Evolutionary conservation across 2,329 filamentous ascomycete species (phyloP).

Genomic region (Chaetoscypha palmicola): DNA sequence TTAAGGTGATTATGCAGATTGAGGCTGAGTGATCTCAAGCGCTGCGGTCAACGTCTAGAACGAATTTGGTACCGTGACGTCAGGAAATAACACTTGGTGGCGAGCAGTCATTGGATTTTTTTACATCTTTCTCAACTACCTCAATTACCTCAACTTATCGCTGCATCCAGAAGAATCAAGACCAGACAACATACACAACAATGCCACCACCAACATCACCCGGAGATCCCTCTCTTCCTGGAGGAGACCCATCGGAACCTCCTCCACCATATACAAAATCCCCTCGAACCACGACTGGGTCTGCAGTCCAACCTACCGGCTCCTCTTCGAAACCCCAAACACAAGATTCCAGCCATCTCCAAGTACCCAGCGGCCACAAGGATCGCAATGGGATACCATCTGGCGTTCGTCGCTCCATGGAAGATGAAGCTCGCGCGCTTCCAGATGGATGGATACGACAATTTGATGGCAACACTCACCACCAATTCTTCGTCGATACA

Average conservation of each 20-base stretch:
- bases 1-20: background rate
- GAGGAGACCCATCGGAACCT: conserved; percentile 14
- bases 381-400: conserved; percentile 47
- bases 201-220: background rate
- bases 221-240: background rate
- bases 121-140: too few relatives aligned
- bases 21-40: background rate
- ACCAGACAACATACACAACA: background rate
- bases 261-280: conserved; percentile 33
- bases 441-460: conserved; percentile 50
- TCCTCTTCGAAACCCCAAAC: conserved; percentile 18
- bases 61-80: conserved; percentile 1
- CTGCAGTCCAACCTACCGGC: background rate
- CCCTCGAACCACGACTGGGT: background rate
- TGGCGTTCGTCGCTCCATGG: conserved; percentile 49
- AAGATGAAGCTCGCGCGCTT: conserved; percentile 49
- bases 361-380: conserved; percentile 23
- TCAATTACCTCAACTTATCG: too few relatives aligned
- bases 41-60: too few relatives aligned
- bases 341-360: conserved; percentile 19
- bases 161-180: background rate
- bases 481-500: conserved; percentile 60
- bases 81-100: too few relatives aligned
- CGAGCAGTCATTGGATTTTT: too few relatives aligned
- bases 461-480: conserved; percentile 45